These are phyloP conservation scores for Ophiostoma quercus DNA, from an alignment of 2,329 filamentous ascomycete species.

Conservation along the genomic window DNA sequence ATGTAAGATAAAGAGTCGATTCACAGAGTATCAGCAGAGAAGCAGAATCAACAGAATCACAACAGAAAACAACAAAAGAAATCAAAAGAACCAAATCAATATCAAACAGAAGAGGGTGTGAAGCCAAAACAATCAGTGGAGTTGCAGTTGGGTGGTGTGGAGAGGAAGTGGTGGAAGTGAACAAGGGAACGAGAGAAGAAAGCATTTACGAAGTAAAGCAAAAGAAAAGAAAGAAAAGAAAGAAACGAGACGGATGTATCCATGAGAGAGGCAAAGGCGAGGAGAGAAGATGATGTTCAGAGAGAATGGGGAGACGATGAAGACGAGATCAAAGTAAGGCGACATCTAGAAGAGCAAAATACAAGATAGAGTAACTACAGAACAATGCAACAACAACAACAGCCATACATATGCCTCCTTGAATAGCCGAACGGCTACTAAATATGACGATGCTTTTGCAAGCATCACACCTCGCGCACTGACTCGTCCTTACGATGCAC, in stretches of 20 bases:
- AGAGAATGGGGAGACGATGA: too few species aligned
- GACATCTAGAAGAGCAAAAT: too few species aligned
- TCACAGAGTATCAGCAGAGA: too few species aligned
- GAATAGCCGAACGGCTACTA: not conserved
- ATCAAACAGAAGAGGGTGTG: not conserved
- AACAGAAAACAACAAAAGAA: not conserved
- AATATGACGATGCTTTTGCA: too few species aligned
- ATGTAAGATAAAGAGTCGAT: too few species aligned
- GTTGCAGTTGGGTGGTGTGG: conserved; percentile 4
- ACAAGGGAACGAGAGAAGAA: not conserved
- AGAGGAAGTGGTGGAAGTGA: not conserved
- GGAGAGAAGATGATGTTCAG: too few species aligned
- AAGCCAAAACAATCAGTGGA: not conserved
- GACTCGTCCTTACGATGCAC: too few species aligned
- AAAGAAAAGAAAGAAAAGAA: not conserved
- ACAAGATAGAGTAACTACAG: too few species aligned
- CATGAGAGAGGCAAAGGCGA: too few species aligned
- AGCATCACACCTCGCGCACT: too few species aligned
- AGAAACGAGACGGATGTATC: not conserved
- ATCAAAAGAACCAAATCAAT: not conserved
- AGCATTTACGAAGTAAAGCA: not conserved
- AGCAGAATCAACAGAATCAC: not conserved
- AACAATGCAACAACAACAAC: too few species aligned
- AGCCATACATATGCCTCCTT: not conserved
- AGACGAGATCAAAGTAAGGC: too few species aligned